Base-by-base conservation (phyloP, 2,329 filamentous ascomycete species). In the Zymoseptoria ardabiliae region DNA sequence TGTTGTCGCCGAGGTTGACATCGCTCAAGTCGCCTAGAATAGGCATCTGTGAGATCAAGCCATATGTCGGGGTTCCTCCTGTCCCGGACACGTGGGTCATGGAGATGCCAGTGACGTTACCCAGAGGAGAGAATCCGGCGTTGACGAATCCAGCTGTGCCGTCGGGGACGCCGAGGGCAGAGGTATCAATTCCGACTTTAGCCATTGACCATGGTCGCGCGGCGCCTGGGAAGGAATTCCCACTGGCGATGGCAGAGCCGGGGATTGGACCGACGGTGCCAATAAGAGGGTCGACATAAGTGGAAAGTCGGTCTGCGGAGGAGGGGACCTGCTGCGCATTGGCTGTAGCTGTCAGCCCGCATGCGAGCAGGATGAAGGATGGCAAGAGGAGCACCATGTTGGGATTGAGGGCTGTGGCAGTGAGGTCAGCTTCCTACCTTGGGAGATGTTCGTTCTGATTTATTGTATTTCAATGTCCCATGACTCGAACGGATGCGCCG, bases 231-330 rank as follows among this genome's bases (percentile, higher is more conserved):
- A 76, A 76, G 11, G 73, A 70, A 58, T 76, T 73, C 25, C 74
- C 74, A 9, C 74, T 74, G 9, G 71, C 74, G 62, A 74, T 76
- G 41, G 60, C 65, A 7, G 71, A 69, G 2, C 77, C 77, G 3
- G 75, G 64, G 35, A 73, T 75, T 0, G 75, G 75, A 7, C 78
- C 77, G 63, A 79, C 77, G 0, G 77, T 77, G 6, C 78, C 78
- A 20, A 80, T 79, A 51, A 80, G 74, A 1, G 75, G 72, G 58
- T 80, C 78, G 8, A 79, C 78, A 68, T 74, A 74, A 21, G 51
- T 48, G n/a, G 61, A 51, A 10, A 58, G 52, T 22, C 57, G 51
- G 20, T 21, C 50, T 21, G 50, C 5, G 20, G 22, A 61, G 51
- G 22, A 17, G 28, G 17, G 21, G 54, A 3, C 55, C 55, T 11